phyloP scores from a whole-genome alignment of 2,329 filamentous ascomycete genomes.

The Talaromyces marneffei region DNA sequence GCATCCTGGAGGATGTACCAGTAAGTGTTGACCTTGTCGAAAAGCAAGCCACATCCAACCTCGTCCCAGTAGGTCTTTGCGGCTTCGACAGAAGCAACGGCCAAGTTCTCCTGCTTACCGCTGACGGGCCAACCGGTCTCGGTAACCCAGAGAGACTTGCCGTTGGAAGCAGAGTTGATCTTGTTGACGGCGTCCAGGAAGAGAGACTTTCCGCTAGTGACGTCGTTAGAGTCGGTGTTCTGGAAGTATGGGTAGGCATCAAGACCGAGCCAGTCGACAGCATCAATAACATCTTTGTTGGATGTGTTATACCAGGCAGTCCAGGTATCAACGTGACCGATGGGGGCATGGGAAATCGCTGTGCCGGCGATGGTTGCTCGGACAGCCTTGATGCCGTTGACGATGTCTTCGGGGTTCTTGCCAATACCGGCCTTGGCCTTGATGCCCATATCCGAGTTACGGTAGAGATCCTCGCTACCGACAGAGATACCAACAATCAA shows the following conservation, averaged over 20 bases:
- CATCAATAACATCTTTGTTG: conserved; percentile 64
- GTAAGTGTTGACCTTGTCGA: conserved; percentile 38
- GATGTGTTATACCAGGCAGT: conserved; percentile 67
- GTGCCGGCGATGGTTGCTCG: conserved; percentile 60
- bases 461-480: conserved; percentile 82
- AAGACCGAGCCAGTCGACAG: conserved; percentile 72
- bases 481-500: conserved; percentile 74
- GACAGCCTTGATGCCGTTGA: conserved; percentile 65
- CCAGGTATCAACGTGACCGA: conserved; percentile 91
- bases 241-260: conserved; percentile 85
- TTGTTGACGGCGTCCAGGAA: conserved; percentile 62
- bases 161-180: conserved; percentile 53
- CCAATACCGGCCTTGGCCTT: conserved; percentile 59
- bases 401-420: conserved; percentile 55
- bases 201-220: conserved; percentile 58
- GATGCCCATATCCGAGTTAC: conserved; percentile 65
- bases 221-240: conserved; percentile 59
- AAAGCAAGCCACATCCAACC: conserved; percentile 58
- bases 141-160: conserved; percentile 76
- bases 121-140: conserved; percentile 83
- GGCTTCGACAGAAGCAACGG: conserved; percentile 59
- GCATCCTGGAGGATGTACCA: conserved; percentile 41
- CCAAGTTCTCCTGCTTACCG: conserved; percentile 58
- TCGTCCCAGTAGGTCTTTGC: conserved; percentile 76
- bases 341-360: conserved; percentile 44